A percentile compares a stretch with the other conserved stretches of the same genome.
phyloP scores from a whole-genome alignment of 306 rosid species.

The Comarum palustre region DNA sequence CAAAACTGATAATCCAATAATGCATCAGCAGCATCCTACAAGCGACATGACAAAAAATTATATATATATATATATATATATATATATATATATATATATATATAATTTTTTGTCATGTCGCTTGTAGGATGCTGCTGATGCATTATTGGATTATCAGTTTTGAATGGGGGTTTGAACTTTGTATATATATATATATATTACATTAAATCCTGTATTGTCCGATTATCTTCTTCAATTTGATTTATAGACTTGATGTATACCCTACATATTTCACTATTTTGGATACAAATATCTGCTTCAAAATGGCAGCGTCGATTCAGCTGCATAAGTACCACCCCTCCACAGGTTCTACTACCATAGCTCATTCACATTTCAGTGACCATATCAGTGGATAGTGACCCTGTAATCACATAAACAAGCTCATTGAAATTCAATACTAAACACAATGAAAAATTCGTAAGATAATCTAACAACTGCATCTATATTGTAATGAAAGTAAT shows the following conservation, averaged over 20 bases:
- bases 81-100: no score
- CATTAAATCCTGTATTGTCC: no score
- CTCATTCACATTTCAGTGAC: slow-evolving; percentile 1
- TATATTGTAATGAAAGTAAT: no score
- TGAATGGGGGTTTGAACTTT: slow-evolving; percentile 22
- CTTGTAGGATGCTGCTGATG: slow-evolving; percentile 30
- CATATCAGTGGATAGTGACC: slow-evolving; percentile 45
- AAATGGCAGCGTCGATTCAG: slow-evolving; percentile 23
- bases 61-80: no score
- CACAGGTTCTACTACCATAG: not conserved
- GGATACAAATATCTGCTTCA: slow-evolving; percentile 23
- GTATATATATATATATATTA: no score
- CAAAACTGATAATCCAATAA: slow-evolving; percentile 18
- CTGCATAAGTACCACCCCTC: slow-evolving; percentile 5
- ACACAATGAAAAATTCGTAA: not conserved
- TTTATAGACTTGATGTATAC: no score
- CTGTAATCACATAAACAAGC: slow-evolving; percentile 40
- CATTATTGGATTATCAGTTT: slow-evolving; percentile 16
- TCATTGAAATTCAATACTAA: not conserved
- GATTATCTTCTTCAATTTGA: no score
- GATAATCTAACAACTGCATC: not conserved
- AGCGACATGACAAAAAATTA: no score
- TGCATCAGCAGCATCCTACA: slow-evolving; percentile 28
- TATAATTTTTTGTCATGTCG: no score
- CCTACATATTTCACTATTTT: no score